These are phyloP conservation scores for Angophora floribunda DNA, from an alignment of 345 rosid species.

Conservation along the genomic window DNA sequence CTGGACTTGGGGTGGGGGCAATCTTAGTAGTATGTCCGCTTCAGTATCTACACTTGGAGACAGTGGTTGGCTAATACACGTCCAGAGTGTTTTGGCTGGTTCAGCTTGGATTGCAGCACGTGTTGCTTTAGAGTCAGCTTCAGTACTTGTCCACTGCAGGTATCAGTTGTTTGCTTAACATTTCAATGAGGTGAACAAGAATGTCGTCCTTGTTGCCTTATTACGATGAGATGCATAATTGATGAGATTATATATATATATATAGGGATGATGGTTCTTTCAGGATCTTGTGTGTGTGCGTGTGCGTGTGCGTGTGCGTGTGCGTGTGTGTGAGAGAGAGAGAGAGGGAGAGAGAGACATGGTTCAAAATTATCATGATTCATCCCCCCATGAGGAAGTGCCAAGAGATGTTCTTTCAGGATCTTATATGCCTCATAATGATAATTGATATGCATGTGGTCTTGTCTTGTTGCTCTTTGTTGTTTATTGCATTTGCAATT, in stretches of 20 bases:
- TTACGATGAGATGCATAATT: neutral
- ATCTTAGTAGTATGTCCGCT: conserved; percentile 99
- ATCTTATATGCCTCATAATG: neutral
- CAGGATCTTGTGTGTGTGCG: neutral
- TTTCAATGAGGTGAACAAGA: neutral
- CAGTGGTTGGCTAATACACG: conserved; percentile 96
- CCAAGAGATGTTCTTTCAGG: neutral
- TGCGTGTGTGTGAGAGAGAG: neutral
- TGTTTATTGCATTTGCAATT: neutral
- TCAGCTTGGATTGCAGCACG: conserved; percentile 98
- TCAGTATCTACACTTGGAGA: conserved; percentile 97
- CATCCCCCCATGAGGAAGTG: no score
- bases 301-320: accelerated
- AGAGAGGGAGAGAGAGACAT: no score
- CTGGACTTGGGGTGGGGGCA: conserved; percentile 98
- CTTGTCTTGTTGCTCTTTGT: neutral
- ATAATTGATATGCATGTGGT: neutral
- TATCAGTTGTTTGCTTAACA: neutral
- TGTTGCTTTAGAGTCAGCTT: conserved; percentile 82
- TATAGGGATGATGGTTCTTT: neutral
- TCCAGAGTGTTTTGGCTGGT: conserved; percentile 95
- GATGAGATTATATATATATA: neutral
- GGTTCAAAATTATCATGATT: no score
- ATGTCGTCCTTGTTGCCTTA: neutral
- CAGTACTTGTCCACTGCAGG: conserved; percentile 99